Percentiles rank a stretch among this genome's conserved stretches.
Conservation (phyloP, 306 rosid genomes). For the Argentina anserina region DNA sequence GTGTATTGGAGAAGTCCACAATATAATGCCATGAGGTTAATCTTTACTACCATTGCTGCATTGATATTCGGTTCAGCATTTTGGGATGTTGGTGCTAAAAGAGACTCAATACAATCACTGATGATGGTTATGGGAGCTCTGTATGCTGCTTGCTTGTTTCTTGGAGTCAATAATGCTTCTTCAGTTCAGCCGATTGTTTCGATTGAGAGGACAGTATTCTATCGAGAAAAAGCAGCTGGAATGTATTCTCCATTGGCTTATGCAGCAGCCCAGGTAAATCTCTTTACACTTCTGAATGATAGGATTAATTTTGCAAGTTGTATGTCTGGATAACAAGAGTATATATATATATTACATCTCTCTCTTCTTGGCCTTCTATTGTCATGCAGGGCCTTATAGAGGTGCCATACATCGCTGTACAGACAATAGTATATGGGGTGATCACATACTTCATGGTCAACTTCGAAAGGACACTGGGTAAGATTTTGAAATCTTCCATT, state of each 20-base stretch:
- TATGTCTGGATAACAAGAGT: not conserved
- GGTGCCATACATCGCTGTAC: slow-evolving; percentile 73
- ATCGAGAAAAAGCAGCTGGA: slow-evolving; percentile 88
- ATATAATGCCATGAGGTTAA: slow-evolving; percentile 71
- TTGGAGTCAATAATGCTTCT: slow-evolving; percentile 80
- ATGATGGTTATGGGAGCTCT: slow-evolving; percentile 83
- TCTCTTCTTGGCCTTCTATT: slow-evolving; percentile 9
- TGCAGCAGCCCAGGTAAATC: slow-evolving; percentile 75
- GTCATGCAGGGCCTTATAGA: slow-evolving; percentile 73
- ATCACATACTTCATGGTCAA: slow-evolving; percentile 79
- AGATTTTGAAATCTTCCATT: slow-evolving; percentile 15
- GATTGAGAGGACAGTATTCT: slow-evolving; percentile 88
- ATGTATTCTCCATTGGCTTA: slow-evolving; percentile 86
- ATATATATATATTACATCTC: not conserved
- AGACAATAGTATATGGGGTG: slow-evolving; percentile 63
- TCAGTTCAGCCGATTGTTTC: slow-evolving; percentile 93
- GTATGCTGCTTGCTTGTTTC: slow-evolving; percentile 67
- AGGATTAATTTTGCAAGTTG: slow-evolving; percentile 2
- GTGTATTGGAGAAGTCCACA: slow-evolving; percentile 90
- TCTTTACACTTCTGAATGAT: not conserved
- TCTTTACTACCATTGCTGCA: slow-evolving; percentile 66
- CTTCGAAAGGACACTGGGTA: slow-evolving; percentile 64
- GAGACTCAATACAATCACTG: slow-evolving; percentile 60
- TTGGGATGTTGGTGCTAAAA: slow-evolving; percentile 69
- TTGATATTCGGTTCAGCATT: slow-evolving; percentile 60